phyloP scores from a whole-genome alignment of 805 yeast genomes.

The Teunomyces atbi region DNA sequence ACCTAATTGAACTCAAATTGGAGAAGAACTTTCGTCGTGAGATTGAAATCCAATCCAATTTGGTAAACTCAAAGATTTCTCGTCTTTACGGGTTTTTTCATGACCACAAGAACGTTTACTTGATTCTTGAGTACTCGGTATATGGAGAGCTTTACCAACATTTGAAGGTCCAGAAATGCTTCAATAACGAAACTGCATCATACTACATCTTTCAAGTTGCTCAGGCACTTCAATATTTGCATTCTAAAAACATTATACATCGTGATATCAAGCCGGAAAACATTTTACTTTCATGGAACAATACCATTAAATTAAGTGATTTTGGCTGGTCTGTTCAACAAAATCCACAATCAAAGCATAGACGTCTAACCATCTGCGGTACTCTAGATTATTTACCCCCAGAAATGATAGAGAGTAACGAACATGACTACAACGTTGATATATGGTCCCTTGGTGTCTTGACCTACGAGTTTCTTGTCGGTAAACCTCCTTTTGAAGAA shows the following conservation, averaged over 20 bases:
- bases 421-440: slow-evolving; percentile 78
- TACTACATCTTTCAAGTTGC: slow-evolving; percentile 82
- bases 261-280: slow-evolving; percentile 95
- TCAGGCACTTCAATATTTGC: slow-evolving; percentile 73
- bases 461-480: slow-evolving; percentile 81
- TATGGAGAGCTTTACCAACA: slow-evolving; percentile 84
- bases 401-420: slow-evolving; percentile 84
- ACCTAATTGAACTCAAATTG: slow-evolving; percentile 68
- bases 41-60: slow-evolving; percentile 81
- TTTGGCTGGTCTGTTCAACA: slow-evolving; percentile 93
- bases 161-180: slow-evolving; percentile 62
- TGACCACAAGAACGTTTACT: slow-evolving; percentile 75
- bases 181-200: slow-evolving; percentile 72
- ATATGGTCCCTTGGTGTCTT: slow-evolving; percentile 91
- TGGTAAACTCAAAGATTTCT: slow-evolving; percentile 78
- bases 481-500: slow-evolving; percentile 91
- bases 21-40: slow-evolving; percentile 88
- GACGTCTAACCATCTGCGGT: slow-evolving; percentile 86
- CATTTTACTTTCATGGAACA: slow-evolving; percentile 72
- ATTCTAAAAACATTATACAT: slow-evolving; percentile 77
- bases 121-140: slow-evolving; percentile 80
- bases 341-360: slow-evolving; percentile 17
- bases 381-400: slow-evolving; percentile 94
- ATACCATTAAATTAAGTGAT: slow-evolving; percentile 81
- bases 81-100: slow-evolving; percentile 82